A percentile compares a stretch with the other conserved stretches of the same genome.
These are phyloP conservation scores for Coemansia sp. DNA, from an alignment of 192 early-diverging fungal species.

Conservation along the genomic window DNA sequence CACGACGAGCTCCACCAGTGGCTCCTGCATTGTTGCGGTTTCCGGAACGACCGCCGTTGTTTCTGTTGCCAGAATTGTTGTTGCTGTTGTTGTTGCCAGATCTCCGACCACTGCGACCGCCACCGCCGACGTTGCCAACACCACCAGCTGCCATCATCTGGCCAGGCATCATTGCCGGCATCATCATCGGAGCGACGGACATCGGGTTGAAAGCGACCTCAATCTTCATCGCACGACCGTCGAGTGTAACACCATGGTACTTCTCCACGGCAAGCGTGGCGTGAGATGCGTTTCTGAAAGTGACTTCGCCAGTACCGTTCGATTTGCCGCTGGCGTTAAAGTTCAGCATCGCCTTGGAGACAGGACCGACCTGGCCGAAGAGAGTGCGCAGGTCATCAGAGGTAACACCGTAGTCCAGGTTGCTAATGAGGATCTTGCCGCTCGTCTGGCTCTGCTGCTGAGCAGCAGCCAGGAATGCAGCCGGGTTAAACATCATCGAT, in stretches of 20 bases:
- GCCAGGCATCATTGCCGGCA: slow-evolving; percentile 30
- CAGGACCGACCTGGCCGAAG: slow-evolving; percentile 40
- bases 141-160: slow-evolving; percentile 7
- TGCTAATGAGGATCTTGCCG: slow-evolving; percentile 45
- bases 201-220: slow-evolving; percentile 29
- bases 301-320: slow-evolving; percentile 38
- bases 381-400: slow-evolving; percentile 41
- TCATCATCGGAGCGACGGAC: slow-evolving; percentile 27
- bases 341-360: slow-evolving; percentile 29
- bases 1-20: slow-evolving; percentile 7
- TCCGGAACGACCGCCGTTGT: slow-evolving; percentile 7
- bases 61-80: slow-evolving; percentile 1
- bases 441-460: slow-evolving; percentile 26
- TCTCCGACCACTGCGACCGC: slow-evolving; percentile 7
- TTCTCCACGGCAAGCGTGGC: slow-evolving; percentile 28
- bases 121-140: slow-evolving; percentile 5
- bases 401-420: slow-evolving; percentile 48
- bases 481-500: slow-evolving; percentile 43
- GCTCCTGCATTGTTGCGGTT: slow-evolving; percentile 19
- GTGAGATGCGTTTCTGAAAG: slow-evolving; percentile 37
- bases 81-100: slow-evolving; percentile 12
- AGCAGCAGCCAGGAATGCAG: slow-evolving; percentile 25
- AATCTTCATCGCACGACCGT: slow-evolving; percentile 41
- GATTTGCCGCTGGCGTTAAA: slow-evolving; percentile 41
- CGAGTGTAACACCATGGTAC: slow-evolving; percentile 43